A percentile compares a stretch with the other conserved stretches of the same genome.
These are phyloP conservation scores for Daldinia vernicosa DNA, from an alignment of 495 filamentous ascomycete genomes.

Conservation along the genomic window DNA sequence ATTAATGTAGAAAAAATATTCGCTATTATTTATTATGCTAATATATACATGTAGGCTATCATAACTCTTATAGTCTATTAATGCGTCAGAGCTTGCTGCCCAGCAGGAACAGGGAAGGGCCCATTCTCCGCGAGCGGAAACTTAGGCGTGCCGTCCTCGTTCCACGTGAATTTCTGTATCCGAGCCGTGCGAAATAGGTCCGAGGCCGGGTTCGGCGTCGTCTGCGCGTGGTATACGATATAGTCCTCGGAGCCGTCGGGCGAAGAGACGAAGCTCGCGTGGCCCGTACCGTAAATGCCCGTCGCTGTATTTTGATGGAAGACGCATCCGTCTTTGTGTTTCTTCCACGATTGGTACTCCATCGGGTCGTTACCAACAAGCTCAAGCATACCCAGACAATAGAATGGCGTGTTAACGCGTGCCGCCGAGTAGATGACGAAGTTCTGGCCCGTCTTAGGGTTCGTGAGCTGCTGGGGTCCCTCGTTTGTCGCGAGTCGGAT, in stretches of 20 bases:
- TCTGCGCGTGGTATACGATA: slow-evolving; percentile 59
- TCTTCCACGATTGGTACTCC: slow-evolving; percentile 58
- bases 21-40: slow-evolving; percentile 17
- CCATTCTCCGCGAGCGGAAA: slow-evolving; percentile 47
- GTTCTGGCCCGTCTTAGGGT: slow-evolving; percentile 55
- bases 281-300: slow-evolving; percentile 58
- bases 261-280: slow-evolving; percentile 58
- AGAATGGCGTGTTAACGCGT: slow-evolving; percentile 53
- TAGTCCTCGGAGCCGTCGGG: slow-evolving; percentile 58
- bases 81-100: slow-evolving; percentile 33
- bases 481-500: slow-evolving; percentile 58
- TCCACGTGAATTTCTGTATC: slow-evolving; percentile 45
- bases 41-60: slow-evolving; percentile 16
- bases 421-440: slow-evolving; percentile 61
- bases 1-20: neutral
- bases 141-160: slow-evolving; percentile 43
- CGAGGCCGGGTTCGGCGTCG: slow-evolving; percentile 39
- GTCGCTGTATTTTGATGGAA: slow-evolving; percentile 60
- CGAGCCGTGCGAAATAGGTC: slow-evolving; percentile 43
- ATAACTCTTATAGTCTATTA: slow-evolving; percentile 6
- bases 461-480: slow-evolving; percentile 59
- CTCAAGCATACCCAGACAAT: slow-evolving; percentile 55
- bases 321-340: slow-evolving; percentile 55
- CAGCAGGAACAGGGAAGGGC: slow-evolving; percentile 41
- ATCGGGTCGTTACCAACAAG: slow-evolving; percentile 60